Percentiles rank a stretch among this genome's conserved stretches.
phyloP scores from a whole-genome alignment of 805 yeast species.

The Komagataella ulmi region DNA sequence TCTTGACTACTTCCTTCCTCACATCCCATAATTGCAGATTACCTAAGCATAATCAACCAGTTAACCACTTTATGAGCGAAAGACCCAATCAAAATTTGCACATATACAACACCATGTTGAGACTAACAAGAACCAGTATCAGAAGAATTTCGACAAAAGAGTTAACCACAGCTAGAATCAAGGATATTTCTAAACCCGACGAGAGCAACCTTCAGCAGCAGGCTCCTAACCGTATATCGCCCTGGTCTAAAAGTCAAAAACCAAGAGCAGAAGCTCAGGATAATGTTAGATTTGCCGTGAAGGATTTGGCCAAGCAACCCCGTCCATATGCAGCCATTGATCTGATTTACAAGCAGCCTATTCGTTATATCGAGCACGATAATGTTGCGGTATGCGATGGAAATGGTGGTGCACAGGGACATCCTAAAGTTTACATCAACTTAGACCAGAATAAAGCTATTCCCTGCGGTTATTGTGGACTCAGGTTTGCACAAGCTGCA shows the following conservation, averaged over 20 bases:
- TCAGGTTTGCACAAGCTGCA: constrained; percentile 47
- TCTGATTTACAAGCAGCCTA: constrained; percentile 61
- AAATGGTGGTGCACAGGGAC: constrained; percentile 61
- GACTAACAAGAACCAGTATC: not conserved
- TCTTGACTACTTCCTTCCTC: not conserved
- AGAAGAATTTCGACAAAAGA: not conserved
- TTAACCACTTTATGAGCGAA: not conserved
- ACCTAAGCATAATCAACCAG: not conserved
- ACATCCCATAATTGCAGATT: not conserved
- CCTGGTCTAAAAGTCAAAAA: constrained; percentile 66
- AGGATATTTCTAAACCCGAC: constrained; percentile 2
- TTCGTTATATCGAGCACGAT: constrained; percentile 40
- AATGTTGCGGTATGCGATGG: constrained; percentile 78
- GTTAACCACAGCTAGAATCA: not conserved
- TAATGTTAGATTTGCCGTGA: constrained; percentile 60
- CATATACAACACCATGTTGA: not conserved
- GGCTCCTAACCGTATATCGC: constrained; percentile 60
- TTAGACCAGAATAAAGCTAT: constrained; percentile 63
- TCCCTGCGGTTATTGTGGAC: constrained; percentile 75
- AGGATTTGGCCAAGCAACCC: constrained; percentile 57
- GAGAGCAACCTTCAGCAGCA: constrained; percentile 27
- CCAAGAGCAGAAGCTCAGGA: constrained; percentile 42
- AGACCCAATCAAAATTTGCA: not conserved
- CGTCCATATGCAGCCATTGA: constrained; percentile 78
- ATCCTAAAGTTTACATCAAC: constrained; percentile 72